A percentile compares a stretch with the other conserved stretches of the same genome.
phyloP scores from a whole-genome alignment of 345 rosid genomes.

The Mallotus nudiflorus region DNA sequence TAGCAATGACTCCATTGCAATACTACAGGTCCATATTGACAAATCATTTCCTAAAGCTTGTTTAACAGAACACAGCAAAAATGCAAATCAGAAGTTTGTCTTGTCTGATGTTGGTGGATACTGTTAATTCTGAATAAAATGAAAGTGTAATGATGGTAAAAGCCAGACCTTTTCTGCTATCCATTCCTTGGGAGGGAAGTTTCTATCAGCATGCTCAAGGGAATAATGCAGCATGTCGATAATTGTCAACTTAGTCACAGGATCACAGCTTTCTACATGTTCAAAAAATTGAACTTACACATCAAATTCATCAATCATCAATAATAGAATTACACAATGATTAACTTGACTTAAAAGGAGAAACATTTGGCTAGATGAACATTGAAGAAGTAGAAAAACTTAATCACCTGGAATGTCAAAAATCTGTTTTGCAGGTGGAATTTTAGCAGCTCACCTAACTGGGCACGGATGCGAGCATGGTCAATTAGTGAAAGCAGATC shows the following conservation, averaged over 20 bases:
- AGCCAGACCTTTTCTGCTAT: conserved; percentile 42
- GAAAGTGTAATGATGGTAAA: neutral
- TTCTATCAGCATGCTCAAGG: conserved; percentile 78
- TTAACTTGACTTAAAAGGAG: too few species aligned
- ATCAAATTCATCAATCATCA: too few species aligned
- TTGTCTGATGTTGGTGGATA: neutral
- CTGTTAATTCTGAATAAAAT: too few species aligned
- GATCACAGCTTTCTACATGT: conserved; percentile 53
- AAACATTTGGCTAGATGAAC: too few species aligned
- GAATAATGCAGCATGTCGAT: conserved; percentile 65
- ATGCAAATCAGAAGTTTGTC: neutral
- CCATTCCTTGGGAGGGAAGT: conserved; percentile 47
- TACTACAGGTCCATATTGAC: too few species aligned
- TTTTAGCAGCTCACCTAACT: conserved; percentile 66
- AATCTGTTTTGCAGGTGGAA: conserved; percentile 67
- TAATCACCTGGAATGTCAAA: too few species aligned
- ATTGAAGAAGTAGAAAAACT: too few species aligned
- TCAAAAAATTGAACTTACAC: neutral
- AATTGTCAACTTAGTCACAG: conserved; percentile 48
- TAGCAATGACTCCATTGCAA: too few species aligned
- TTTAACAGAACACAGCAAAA: neutral
- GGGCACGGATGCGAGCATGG: conserved; percentile 51
- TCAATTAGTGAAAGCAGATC: conserved; percentile 62
- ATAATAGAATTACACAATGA: too few species aligned
- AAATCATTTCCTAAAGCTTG: too few species aligned